Percentiles rank a stretch among this genome's conserved stretches.
These are phyloP conservation scores for Nemania sp. DNA, from an alignment of 2,329 filamentous ascomycete species.

Conservation along the genomic window DNA sequence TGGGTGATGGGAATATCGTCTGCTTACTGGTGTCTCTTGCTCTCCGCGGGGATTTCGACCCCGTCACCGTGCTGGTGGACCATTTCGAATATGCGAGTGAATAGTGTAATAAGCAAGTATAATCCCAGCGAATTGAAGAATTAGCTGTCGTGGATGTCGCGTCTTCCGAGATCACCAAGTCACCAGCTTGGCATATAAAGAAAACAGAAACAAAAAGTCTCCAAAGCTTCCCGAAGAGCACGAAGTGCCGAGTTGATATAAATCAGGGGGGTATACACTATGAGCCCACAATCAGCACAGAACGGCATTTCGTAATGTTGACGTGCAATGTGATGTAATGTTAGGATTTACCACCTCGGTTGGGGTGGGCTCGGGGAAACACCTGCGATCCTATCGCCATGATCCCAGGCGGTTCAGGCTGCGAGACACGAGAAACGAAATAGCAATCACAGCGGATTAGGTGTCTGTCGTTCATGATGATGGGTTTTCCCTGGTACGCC, in stretches of 20 bases:
- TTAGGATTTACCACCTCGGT: slow-evolving; percentile 24
- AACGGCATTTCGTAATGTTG: slow-evolving; percentile 21
- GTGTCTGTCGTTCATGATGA: too few species aligned
- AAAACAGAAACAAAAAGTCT: background rate
- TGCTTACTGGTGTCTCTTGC: slow-evolving; percentile 51
- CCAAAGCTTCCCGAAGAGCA: too few species aligned
- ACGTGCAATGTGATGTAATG: slow-evolving; percentile 38
- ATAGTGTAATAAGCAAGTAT: too few species aligned
- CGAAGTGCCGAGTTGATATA: slow-evolving; percentile 16
- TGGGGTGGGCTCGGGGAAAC: background rate
- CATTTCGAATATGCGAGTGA: slow-evolving; percentile 43
- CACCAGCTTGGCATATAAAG: too few species aligned
- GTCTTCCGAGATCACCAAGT: background rate
- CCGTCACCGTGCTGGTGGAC: slow-evolving; percentile 56
- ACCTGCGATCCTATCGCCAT: background rate
- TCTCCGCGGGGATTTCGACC: slow-evolving; percentile 55
- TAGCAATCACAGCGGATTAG: background rate
- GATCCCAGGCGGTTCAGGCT: background rate
- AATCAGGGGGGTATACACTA: background rate
- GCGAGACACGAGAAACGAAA: background rate
- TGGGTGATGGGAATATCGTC: too few species aligned
- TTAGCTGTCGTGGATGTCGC: background rate
- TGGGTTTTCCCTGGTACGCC: too few species aligned
- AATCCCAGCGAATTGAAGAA: background rate
- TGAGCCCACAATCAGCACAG: background rate